Base-by-base conservation (phyloP, 768 basidiomycete species). In the Pisolithus tinctorius region DNA sequence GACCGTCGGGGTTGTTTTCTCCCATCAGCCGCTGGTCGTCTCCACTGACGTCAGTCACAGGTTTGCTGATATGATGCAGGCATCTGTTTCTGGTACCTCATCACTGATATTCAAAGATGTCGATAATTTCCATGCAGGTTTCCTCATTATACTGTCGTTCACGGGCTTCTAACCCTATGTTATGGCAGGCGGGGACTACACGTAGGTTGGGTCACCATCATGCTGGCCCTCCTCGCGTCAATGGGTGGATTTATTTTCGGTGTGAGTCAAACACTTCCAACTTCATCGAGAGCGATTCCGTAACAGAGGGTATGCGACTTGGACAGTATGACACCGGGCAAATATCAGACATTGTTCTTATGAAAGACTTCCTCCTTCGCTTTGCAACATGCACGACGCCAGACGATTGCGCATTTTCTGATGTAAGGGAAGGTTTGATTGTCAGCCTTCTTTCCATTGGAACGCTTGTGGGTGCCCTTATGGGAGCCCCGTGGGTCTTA, bases 231-330 rank as follows among this genome's bases (percentile, higher is more conserved):
- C 50, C 63, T 88, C 34, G 82, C 85, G 34, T 80, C 78, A 47
- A 85, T 86, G 75, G 86, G 85, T 51, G 85, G 86, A 44, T 80
- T 81, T 65, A 80, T 81, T 54, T 81, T 81, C 50, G 80, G 79
- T 48, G 64, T 65, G 57, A 39, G 66, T 23, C n/a, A 4, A 10
- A 17, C n/a, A 55, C 52, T 25, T 26, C 30, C 30, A 25, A 13
- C 47, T 36, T 51, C 1, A 13, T 23, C 13, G 5, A 14, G 14
- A 34, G 11, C 34, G 34, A 34, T 4, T 14, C 34, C 34, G 34
- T 34, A 34, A 27, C 20, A 23, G 11, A 14, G 4, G 11, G 34
- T 34, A 34, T 34, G 13, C 34, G 13, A 14, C 39, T 2, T n/a
- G 47, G 49, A 20, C 47, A 74, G 70, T 84, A 85, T 57, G 83